Evolutionary conservation across 805 yeast species (phyloP).

Genomic region (Yarrowia sp.): DNA sequence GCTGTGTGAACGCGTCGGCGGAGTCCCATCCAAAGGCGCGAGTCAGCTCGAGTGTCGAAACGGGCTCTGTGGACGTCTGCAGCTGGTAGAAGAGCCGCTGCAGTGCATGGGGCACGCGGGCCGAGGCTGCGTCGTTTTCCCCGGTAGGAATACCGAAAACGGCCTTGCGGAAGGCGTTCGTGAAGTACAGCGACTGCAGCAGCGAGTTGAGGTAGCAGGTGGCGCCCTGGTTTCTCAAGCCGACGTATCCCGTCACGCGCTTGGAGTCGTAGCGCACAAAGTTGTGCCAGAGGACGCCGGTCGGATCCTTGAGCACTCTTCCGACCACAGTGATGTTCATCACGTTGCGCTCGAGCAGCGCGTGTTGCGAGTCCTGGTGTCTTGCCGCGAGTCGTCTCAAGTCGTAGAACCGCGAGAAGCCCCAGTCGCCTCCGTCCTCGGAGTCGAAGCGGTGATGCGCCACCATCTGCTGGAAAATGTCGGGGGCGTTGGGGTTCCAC

Average conservation of each 20-base stretch:
- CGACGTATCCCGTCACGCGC: slow-evolving; percentile 83
- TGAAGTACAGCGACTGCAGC: slow-evolving; percentile 84
- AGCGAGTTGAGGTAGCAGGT: slow-evolving; percentile 94
- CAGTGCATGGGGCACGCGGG: slow-evolving; percentile 75
- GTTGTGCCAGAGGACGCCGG: slow-evolving; percentile 93
- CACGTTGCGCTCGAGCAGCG: slow-evolving; percentile 51
- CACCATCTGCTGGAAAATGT: slow-evolving; percentile 55
- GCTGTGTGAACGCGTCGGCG: slow-evolving; percentile 93
- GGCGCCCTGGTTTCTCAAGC: slow-evolving; percentile 95
- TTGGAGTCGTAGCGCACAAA: slow-evolving; percentile 78
- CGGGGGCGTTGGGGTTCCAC: slow-evolving; percentile 75
- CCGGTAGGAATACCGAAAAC: slow-evolving; percentile 86
- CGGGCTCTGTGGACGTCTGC: slow-evolving; percentile 68
- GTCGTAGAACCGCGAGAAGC: slow-evolving; percentile 77
- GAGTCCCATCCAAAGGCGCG: slow-evolving; percentile 96
- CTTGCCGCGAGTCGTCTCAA: slow-evolving; percentile 45
- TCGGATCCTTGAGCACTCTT: slow-evolving; percentile 76
- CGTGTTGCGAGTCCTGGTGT: slow-evolving; percentile 41
- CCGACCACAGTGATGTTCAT: slow-evolving; percentile 76
- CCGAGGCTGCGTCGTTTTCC: slow-evolving; percentile 50
- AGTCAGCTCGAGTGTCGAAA: slow-evolving; percentile 84
- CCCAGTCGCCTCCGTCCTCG: slow-evolving; percentile 87
- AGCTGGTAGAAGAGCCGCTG: slow-evolving; percentile 84
- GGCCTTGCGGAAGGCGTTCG: slow-evolving; percentile 73
- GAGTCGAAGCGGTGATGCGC: slow-evolving; percentile 74